Evolutionary conservation across 192 early-diverging fungal species (phyloP), one percentile per base, ranked within the genome.

Genomic region (Backusella psychrophila): DNA sequence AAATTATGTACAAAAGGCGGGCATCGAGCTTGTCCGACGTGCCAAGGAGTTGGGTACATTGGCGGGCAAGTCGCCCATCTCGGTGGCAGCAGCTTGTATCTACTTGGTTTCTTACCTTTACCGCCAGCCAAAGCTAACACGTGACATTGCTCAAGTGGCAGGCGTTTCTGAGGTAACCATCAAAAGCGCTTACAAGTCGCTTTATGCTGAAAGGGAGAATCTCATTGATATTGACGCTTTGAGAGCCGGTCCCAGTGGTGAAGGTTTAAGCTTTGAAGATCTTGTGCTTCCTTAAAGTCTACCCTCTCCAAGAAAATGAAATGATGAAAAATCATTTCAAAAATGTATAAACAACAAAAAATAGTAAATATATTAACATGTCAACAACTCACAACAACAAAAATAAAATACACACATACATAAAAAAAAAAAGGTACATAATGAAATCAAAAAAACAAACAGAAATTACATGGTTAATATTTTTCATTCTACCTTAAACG

Each of bases 161-260:
- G 95, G 96, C 69, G 96, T 96, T 65, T 97, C 96, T 21, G 97
- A 99, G 78, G 91, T 93, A 14, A 99, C 97, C 0, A 91, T 99
- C 72, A 95, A 95, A 80, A 95, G 90, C 83, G 90, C 94, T 4
- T 95, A 95, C 77, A 91, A 89, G 72, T 81, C 88, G 36, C 77
- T 95, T 21, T 93, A 88, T 81, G 82, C 72, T 7, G 89, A 91
- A 53, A 87, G 88, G 12, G 69, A 81, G 15, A 83, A 81, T 35
- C 78, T 98, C 33, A 73, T 90, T 1, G 81, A 87, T 69, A 41
- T 83, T 38, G 83, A 84, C 5, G 63, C 79, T 17, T 69, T 88
- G n/a, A 71, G 39, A 39, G 70, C 41, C 17, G 42, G 42, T 21
- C 29, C 70, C 5, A 71, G 49, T 33, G 41, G 70, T 19, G 42